phyloP scores from a whole-genome alignment of 495 filamentous ascomycete species.

The Ramalina intermedia region DNA sequence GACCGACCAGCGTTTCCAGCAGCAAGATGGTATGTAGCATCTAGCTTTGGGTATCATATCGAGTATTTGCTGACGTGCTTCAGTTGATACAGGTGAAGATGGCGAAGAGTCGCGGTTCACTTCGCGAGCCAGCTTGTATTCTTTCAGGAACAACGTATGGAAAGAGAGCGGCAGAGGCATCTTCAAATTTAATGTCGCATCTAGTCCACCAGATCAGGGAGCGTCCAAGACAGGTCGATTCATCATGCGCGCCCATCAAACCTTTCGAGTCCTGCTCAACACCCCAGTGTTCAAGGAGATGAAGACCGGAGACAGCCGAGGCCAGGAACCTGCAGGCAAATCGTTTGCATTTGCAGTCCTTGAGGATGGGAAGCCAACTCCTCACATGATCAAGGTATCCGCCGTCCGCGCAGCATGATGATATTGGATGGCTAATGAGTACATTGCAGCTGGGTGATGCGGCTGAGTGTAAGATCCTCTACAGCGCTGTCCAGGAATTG shows the following conservation, averaged over 20 bases:
- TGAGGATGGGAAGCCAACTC: conserved; percentile 40
- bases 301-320: conserved; percentile 46
- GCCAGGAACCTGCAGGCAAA: conserved; percentile 35
- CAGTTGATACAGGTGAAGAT: conserved; percentile 66
- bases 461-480: conserved; percentile 27
- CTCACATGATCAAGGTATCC: conserved; percentile 59
- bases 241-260: conserved; percentile 78
- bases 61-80: conserved; percentile 5
- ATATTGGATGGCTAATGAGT: background rate
- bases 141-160: conserved; percentile 62
- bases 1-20: conserved; percentile 51
- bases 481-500: conserved; percentile 23
- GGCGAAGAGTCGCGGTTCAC: conserved; percentile 41
- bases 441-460: conserved; percentile 27
- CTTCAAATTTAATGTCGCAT: conserved; percentile 69
- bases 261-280: conserved; percentile 76
- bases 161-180: conserved; percentile 73
- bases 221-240: conserved; percentile 45
- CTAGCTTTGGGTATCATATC: background rate
- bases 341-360: conserved; percentile 48
- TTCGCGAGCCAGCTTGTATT: conserved; percentile 60
- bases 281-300: conserved; percentile 58
- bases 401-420: background rate
- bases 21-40: conserved; percentile 46
- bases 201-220: conserved; percentile 26